A percentile compares a stretch with the other conserved stretches of the same genome.
Evolutionary conservation across 1,139 yeast genomes (phyloP).

Genomic region (Zygosaccharomyces pseudobailii): DNA sequence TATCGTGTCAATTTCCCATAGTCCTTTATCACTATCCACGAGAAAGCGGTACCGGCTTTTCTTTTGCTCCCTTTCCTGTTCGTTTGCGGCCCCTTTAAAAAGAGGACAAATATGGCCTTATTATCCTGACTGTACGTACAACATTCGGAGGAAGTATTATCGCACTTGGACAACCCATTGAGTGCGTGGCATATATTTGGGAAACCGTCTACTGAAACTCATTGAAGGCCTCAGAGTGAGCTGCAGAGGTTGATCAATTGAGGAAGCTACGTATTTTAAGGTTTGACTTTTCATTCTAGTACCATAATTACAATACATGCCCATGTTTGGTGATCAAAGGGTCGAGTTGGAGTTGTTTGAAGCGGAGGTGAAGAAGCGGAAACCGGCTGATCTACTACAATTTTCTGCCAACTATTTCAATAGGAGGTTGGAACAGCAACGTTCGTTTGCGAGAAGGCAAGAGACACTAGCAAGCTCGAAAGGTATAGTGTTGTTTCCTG

Average conservation of each 20-base stretch:
- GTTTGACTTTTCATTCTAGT: background rate
- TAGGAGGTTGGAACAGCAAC: constrained; percentile 55
- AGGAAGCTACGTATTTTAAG: background rate
- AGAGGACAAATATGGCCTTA: background rate
- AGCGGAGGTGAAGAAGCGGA: constrained; percentile 54
- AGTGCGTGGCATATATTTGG: background rate
- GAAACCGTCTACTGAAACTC: background rate
- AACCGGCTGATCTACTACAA: constrained; percentile 66
- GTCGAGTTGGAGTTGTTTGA: constrained; percentile 60
- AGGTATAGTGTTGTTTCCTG: constrained; percentile 51
- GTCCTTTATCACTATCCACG: constrained; percentile 6
- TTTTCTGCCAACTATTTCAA: constrained; percentile 72
- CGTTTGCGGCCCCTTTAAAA: constrained; percentile 11
- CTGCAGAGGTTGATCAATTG: background rate
- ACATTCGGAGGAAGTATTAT: background rate
- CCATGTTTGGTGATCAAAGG: constrained; percentile 39
- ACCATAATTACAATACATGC: constrained; percentile 22
- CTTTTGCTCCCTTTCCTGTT: constrained; percentile 5
- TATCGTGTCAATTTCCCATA: background rate
- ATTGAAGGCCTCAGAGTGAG: background rate
- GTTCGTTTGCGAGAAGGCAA: constrained; percentile 51
- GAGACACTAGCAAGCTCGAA: constrained; percentile 49
- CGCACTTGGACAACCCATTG: background rate
- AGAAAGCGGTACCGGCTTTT: background rate
- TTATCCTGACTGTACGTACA: background rate